These are phyloP conservation scores for Ustilago crameri DNA, from an alignment of 1,284 basidiomycete genomes.

Conservation along the genomic window DNA sequence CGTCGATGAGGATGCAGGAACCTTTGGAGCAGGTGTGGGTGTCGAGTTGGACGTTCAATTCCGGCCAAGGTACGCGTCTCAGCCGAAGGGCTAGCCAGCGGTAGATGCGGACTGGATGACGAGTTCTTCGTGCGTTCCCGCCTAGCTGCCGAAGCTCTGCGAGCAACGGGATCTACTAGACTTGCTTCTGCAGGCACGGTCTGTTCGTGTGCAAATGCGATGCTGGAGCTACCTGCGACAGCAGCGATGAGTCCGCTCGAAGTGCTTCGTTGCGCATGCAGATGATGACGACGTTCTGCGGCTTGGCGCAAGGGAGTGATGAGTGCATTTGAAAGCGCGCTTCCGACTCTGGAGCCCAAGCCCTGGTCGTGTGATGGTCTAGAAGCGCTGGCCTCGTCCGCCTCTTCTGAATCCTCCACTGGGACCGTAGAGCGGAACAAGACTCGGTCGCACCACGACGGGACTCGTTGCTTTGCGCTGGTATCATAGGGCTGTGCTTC, in stretches of 20 bases:
- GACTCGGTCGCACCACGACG: slow-evolving; percentile 70
- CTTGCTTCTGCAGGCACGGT: slow-evolving; percentile 9
- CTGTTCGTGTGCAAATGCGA: slow-evolving; percentile 26
- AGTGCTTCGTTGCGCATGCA: slow-evolving; percentile 22
- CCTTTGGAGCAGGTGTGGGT: slow-evolving; percentile 39
- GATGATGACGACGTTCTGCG: slow-evolving; percentile 30
- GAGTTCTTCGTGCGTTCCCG: neutral
- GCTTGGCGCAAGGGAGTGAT: slow-evolving; percentile 37
- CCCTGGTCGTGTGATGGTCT: slow-evolving; percentile 8
- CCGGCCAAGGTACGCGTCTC: slow-evolving; percentile 18
- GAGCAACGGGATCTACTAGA: slow-evolving; percentile 9
- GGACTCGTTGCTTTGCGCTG: slow-evolving; percentile 71
- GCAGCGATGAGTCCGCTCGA: slow-evolving; percentile 29
- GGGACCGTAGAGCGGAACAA: slow-evolving; percentile 62
- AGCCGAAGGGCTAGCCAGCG: slow-evolving; percentile 9
- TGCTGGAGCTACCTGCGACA: slow-evolving; percentile 26
- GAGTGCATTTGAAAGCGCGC: slow-evolving; percentile 36
- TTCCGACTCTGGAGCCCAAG: slow-evolving; percentile 40
- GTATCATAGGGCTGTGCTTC: slow-evolving; percentile 70
- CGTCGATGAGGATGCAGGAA: slow-evolving; percentile 29
- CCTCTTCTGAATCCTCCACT: slow-evolving; percentile 23
- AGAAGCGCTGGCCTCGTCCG: slow-evolving; percentile 3
- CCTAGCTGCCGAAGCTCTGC: slow-evolving; percentile 13
- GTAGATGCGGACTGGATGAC: too few relatives aligned
- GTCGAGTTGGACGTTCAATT: slow-evolving; percentile 12